These are phyloP conservation scores for Phaffia australis DNA, from an alignment of 768 basidiomycete genomes.

Conservation along the genomic window DNA sequence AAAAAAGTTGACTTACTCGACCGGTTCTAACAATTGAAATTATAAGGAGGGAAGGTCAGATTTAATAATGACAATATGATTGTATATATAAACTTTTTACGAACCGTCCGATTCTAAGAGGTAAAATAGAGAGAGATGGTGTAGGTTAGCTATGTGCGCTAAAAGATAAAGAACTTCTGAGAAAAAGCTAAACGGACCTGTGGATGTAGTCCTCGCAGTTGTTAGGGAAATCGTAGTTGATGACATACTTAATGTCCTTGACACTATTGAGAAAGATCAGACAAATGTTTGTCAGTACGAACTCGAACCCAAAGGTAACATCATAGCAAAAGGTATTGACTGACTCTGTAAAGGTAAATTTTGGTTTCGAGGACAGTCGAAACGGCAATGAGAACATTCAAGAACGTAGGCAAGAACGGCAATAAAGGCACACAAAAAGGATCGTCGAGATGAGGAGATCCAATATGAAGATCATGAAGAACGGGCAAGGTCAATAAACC, in stretches of 20 bases:
- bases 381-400: constrained; percentile 9
- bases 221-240: constrained; percentile 87
- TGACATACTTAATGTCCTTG: constrained; percentile 97
- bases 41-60: too few species aligned
- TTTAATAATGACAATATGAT: too few species aligned
- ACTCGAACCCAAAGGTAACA: not conserved
- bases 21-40: too few species aligned
- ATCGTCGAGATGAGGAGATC: not conserved
- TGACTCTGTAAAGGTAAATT: constrained; percentile 17
- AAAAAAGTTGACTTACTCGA: too few species aligned
- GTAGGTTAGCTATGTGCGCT: too few species aligned
- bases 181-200: constrained; percentile 14
- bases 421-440: constrained; percentile 1
- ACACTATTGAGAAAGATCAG: constrained; percentile 45
- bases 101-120: too few species aligned
- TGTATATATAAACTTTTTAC: too few species aligned
- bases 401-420: not conserved
- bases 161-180: too few species aligned
- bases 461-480: not conserved
- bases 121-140: too few species aligned
- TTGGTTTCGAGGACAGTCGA: constrained; percentile 17
- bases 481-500: constrained; percentile 2
- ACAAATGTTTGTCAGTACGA: not conserved
- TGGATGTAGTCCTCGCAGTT: constrained; percentile 98
- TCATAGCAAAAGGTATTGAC: constrained; percentile 5